Evolutionary conservation across 441 rosid species (phyloP).

Genomic region (Pelargonium hybrid): DNA sequence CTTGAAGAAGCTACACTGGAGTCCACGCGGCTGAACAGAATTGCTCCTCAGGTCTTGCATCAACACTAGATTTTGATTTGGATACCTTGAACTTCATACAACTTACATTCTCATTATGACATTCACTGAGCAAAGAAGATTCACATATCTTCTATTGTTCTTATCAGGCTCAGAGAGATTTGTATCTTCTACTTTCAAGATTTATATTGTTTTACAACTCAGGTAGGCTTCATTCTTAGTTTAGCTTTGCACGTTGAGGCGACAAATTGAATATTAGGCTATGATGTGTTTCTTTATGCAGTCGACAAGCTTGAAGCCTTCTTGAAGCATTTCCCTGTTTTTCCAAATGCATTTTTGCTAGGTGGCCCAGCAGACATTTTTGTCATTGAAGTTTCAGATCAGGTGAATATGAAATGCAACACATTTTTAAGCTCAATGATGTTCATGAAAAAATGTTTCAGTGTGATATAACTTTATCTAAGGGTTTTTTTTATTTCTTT

Average conservation of each 20-base stretch:
- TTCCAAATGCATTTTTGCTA: conserved; percentile 75
- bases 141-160: conserved; percentile 1
- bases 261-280: conserved; percentile 5
- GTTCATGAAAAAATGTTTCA: background rate
- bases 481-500: conserved; percentile 3
- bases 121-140: conserved; percentile 7
- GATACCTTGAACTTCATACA: too few species aligned
- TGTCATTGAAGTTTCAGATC: conserved; percentile 86
- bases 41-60: conserved; percentile 64
- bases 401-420: conserved; percentile 28
- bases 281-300: conserved; percentile 26
- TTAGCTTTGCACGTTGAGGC: background rate
- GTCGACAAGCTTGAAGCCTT: conserved; percentile 72
- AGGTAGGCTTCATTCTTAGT: conserved; percentile 32
- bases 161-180: conserved; percentile 73
- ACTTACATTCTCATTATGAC: background rate
- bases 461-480: background rate
- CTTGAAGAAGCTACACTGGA: conserved; percentile 79
- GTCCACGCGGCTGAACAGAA: conserved; percentile 46
- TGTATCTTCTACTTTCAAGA: conserved; percentile 72
- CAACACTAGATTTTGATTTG: too few species aligned
- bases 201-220: conserved; percentile 82
- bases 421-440: background rate
- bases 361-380: conserved; percentile 86
- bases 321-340: conserved; percentile 58